Conservation (phyloP, 2,329 filamentous ascomycete species). For the Xylariaceae sp. region DNA sequence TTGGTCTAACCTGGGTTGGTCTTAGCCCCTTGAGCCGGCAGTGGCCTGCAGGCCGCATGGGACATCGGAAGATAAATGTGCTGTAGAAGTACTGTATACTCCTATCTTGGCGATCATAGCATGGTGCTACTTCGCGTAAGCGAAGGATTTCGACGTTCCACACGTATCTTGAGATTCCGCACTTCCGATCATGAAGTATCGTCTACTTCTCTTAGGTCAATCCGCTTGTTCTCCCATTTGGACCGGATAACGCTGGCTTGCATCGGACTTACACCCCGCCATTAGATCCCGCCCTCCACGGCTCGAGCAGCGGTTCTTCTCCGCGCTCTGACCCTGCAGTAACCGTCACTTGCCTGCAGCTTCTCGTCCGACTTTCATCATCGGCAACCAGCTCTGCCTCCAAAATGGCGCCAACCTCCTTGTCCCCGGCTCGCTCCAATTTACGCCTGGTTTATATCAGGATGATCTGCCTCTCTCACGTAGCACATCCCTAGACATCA, state of each 20-base stretch:
- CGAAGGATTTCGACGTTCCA: background rate
- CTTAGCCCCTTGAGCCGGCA: too few species aligned
- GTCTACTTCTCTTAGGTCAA: background rate
- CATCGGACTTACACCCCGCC: constrained; percentile 6
- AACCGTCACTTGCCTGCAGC: constrained; percentile 11
- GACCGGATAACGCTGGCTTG: constrained; percentile 14
- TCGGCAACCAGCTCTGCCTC: background rate
- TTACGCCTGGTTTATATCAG: background rate
- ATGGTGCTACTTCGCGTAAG: too few species aligned
- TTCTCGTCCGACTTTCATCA: background rate
- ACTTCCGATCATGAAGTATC: background rate
- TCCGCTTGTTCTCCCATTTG: background rate
- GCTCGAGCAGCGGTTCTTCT: constrained; percentile 7
- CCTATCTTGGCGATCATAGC: too few species aligned
- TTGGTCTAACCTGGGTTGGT: background rate
- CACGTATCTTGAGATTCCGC: background rate
- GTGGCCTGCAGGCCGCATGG: too few species aligned
- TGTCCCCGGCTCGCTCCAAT: background rate
- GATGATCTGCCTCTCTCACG: background rate
- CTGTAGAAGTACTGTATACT: too few species aligned
- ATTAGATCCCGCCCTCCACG: background rate
- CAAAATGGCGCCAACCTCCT: background rate
- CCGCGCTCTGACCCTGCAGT: constrained; percentile 12
- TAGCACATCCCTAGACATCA: background rate
- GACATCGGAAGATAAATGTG: too few species aligned